Base-by-base conservation (phyloP, 257 asterid species). In the Verbascum thapsus region DNA sequence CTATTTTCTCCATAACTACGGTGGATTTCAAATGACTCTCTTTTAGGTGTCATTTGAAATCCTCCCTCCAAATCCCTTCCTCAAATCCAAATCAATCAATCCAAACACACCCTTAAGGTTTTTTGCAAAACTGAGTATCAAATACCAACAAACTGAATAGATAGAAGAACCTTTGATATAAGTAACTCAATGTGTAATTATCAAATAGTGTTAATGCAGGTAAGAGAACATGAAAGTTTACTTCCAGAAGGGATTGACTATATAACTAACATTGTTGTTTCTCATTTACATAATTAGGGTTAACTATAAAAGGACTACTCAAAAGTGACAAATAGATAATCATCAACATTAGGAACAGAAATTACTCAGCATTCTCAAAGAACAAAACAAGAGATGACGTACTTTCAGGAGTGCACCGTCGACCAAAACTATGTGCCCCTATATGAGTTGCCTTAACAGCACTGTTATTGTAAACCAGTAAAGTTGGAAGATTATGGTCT, bases 371-470 rank as follows among this genome's bases (percentile, higher is more conserved):
- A 70, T 48, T 26, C 40, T 56, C 42, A 52, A 45, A 42, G 45
- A 8, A 43, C 52, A 49, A 35, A 34, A 67, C 37, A 34, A 69
- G 58, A 19, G 64, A 71, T 10, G 34, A 49, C 81, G 37, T 83
- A 94, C 99, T 86, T 82, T 90, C 99, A 38, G 96, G 79, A 8
- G 97, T 90, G 79, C 97, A 87, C 78, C 96, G 83, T 69, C 96
- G 82, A n/a, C 99, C 99, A 69, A 87, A 92, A 58, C 85, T 81
- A 26, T 72, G 87, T 26, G 75, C 66, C 53, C 99, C 99, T 11
- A 84, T 88, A 19, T 82, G 76, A 67, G 94, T 90, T 48, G 91
- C 97, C 81, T 94, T 94, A 12, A 90, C 84, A 20, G 91, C 94
- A 71, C 97, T 69, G 47, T 81, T 90, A 67, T 87, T 78, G 79